These are phyloP conservation scores for Blumeria hordei DNA, from an alignment of 2,329 filamentous ascomycete species.

Conservation along the genomic window DNA sequence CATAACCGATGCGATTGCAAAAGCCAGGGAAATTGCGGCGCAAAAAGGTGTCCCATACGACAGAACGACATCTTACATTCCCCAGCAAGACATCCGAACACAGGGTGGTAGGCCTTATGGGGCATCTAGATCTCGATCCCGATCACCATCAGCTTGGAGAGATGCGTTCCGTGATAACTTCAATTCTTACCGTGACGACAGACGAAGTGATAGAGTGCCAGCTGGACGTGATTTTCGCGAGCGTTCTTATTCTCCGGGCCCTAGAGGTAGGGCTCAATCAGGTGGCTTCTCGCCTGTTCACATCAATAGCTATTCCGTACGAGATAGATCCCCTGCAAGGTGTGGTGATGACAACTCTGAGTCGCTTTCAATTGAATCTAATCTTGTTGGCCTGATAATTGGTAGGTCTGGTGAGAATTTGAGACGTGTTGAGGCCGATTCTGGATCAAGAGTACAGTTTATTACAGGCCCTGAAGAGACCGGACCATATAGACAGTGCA, in stretches of 20 bases:
- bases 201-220: slow-evolving; percentile 39
- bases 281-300: slow-evolving; percentile 30
- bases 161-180: slow-evolving; percentile 51
- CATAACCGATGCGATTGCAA: slow-evolving; percentile 63
- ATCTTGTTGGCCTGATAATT: slow-evolving; percentile 72
- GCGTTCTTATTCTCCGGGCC: slow-evolving; percentile 46
- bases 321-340: slow-evolving; percentile 33
- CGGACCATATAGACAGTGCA: slow-evolving; percentile 57
- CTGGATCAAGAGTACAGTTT: slow-evolving; percentile 68
- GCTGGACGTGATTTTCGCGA: slow-evolving; percentile 32
- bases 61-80: slow-evolving; percentile 20
- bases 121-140: slow-evolving; percentile 40
- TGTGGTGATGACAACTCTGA: slow-evolving; percentile 41
- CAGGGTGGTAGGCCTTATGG: slow-evolving; percentile 30
- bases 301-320: slow-evolving; percentile 24
- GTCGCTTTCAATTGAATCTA: slow-evolving; percentile 67
- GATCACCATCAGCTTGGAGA: slow-evolving; percentile 44
- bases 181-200: slow-evolving; percentile 69
- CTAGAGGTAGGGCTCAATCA: slow-evolving; percentile 24
- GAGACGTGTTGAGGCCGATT: slow-evolving; percentile 61
- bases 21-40: slow-evolving; percentile 59
- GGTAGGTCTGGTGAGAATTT: slow-evolving; percentile 77
- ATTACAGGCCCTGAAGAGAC: slow-evolving; percentile 49
- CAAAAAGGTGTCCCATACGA: slow-evolving; percentile 52
- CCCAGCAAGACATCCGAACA: slow-evolving; percentile 20